Conservation (phyloP, 2,329 filamentous ascomycete species). For the Trichoderma oligosporum region DNA sequence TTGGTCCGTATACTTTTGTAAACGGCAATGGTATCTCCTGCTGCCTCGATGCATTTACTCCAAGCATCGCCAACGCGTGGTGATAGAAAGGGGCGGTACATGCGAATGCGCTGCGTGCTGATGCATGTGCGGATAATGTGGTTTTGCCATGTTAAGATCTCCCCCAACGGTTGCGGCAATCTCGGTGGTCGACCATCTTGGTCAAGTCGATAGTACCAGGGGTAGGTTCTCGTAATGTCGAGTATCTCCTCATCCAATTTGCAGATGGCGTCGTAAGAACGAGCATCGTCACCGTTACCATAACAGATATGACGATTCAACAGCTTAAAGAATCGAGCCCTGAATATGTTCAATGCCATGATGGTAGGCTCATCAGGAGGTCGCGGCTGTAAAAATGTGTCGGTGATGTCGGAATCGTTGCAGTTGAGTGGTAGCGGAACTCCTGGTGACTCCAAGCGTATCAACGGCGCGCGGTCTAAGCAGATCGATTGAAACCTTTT, state of each 20-base stretch:
- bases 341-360: constrained; percentile 23
- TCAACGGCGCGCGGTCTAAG: constrained; percentile 19
- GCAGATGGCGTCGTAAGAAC: constrained; percentile 14
- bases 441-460: constrained; percentile 18
- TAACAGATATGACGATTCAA: constrained; percentile 17
- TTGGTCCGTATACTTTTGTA: constrained; percentile 11
- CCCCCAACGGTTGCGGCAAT: constrained; percentile 8
- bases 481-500: constrained; percentile 21
- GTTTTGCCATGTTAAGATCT: constrained; percentile 21
- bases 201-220: constrained; percentile 21
- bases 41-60: constrained; percentile 20
- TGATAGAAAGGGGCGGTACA: constrained; percentile 21
- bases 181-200: constrained; percentile 14
- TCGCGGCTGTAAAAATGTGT: not conserved
- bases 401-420: constrained; percentile 21
- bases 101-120: constrained; percentile 24
- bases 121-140: constrained; percentile 23
- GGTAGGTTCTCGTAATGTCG: constrained; percentile 10
- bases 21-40: constrained; percentile 16
- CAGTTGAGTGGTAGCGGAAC: constrained; percentile 22
- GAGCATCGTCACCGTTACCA: not conserved
- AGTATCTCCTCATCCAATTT: constrained; percentile 18
- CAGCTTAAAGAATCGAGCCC: constrained; percentile 20
- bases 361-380: constrained; percentile 19
- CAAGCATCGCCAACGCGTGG: constrained; percentile 15